phyloP scores from a whole-genome alignment of 2,329 filamentous ascomycete species.

The Aplosporella prunicola region DNA sequence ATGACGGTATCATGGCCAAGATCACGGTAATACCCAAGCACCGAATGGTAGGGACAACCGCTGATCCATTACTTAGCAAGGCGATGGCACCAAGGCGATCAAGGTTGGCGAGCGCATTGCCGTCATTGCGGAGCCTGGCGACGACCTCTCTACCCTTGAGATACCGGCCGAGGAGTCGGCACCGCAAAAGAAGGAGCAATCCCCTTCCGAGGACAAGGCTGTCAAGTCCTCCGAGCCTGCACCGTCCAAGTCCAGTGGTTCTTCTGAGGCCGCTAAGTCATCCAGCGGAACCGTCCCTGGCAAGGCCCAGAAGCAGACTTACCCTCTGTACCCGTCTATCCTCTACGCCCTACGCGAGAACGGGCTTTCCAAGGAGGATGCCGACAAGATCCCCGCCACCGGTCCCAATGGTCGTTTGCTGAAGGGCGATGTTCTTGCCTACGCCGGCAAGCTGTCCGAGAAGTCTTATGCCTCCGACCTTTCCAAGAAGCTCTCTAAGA shows the following conservation, averaged over 20 bases:
- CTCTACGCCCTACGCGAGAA: conserved; percentile 70
- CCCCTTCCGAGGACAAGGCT: conserved; percentile 25
- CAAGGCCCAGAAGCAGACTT: conserved; percentile 54
- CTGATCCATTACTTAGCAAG: conserved; percentile 32
- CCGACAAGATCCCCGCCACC: conserved; percentile 74
- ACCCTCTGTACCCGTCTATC: conserved; percentile 75
- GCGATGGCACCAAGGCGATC: conserved; percentile 65
- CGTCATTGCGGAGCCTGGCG: conserved; percentile 70
- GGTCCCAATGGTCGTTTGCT: conserved; percentile 81
- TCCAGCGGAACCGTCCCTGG: conserved; percentile 34
- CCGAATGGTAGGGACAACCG: background rate
- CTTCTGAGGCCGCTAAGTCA: conserved; percentile 54
- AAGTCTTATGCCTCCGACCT: conserved; percentile 61
- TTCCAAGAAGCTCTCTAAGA: conserved; percentile 61
- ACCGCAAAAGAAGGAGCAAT: conserved; percentile 11
- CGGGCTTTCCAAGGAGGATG: conserved; percentile 63
- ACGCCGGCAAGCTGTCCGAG: conserved; percentile 63
- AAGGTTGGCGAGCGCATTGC: conserved; percentile 74
- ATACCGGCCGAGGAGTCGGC: conserved; percentile 54
- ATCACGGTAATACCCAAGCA: conserved; percentile 45
- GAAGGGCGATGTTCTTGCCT: conserved; percentile 91
- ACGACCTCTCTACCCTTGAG: conserved; percentile 65
- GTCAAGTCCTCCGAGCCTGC: conserved; percentile 17
- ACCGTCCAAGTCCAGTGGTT: conserved; percentile 31
- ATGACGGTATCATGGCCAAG: conserved; percentile 78